Conservation (phyloP, 108 stramenopile species). For the Skeletonema potamos region DNA sequence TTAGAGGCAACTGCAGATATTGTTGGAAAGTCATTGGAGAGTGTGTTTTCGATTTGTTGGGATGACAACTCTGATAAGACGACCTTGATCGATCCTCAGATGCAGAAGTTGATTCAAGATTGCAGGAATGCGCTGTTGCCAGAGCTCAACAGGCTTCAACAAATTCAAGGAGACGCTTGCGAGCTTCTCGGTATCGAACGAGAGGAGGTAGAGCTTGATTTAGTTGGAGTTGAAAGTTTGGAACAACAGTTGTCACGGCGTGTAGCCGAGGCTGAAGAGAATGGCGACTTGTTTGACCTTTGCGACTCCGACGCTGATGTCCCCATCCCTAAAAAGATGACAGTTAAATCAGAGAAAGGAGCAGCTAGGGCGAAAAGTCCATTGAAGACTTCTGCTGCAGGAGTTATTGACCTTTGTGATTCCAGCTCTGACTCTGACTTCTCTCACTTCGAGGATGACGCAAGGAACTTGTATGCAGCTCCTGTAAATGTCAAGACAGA, state of each 20-base stretch:
- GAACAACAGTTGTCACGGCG: slow-evolving; percentile 31
- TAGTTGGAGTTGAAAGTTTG: slow-evolving; percentile 47
- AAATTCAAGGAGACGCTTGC: slow-evolving; percentile 18
- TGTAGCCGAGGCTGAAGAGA: slow-evolving; percentile 37
- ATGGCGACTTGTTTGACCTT: slow-evolving; percentile 36
- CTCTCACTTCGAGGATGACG: not conserved
- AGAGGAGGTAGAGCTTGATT: slow-evolving; percentile 44
- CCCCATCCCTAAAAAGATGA: not conserved
- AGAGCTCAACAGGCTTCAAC: slow-evolving; percentile 27
- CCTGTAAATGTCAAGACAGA: not conserved
- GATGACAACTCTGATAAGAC: slow-evolving; percentile 30
- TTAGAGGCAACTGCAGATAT: slow-evolving; percentile 18
- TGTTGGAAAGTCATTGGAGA: slow-evolving; percentile 17
- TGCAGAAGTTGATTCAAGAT: slow-evolving; percentile 25
- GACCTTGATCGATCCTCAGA: slow-evolving; percentile 25
- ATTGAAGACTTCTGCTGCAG: not conserved
- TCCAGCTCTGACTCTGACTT: slow-evolving; percentile 12
- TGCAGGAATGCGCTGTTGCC: slow-evolving; percentile 44
- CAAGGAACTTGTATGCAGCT: not conserved
- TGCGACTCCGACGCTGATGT: slow-evolving; percentile 38
- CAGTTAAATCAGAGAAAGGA: slow-evolving; percentile 14
- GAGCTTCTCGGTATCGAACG: slow-evolving; percentile 45
- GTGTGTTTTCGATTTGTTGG: slow-evolving; percentile 49
- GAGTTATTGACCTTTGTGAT: slow-evolving; percentile 19
- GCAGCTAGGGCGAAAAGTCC: too few species aligned